phyloP scores from a whole-genome alignment of 257 asterid genomes.

The Voacanga thouarsii region DNA sequence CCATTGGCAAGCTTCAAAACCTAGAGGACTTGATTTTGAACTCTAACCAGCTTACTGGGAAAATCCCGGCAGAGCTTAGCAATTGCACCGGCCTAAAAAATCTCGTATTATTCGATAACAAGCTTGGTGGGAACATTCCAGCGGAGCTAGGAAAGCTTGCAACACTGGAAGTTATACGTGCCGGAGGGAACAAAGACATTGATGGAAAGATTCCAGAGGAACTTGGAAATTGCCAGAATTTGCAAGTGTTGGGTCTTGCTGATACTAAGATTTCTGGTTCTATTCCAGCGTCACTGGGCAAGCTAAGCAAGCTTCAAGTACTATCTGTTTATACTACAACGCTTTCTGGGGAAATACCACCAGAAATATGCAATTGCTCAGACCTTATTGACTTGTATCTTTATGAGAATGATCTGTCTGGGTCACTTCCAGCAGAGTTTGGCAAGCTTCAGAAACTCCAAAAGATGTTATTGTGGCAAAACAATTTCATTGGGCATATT shows the following conservation, averaged over 20 bases:
- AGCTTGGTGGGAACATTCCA: slow-evolving; percentile 55
- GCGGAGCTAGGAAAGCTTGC: slow-evolving; percentile 46
- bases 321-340: slow-evolving; percentile 66
- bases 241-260: slow-evolving; percentile 61
- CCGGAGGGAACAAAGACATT: slow-evolving; percentile 71
- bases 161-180: slow-evolving; percentile 43
- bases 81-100: slow-evolving; percentile 38
- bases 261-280: slow-evolving; percentile 63
- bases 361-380: slow-evolving; percentile 60
- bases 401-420: slow-evolving; percentile 60
- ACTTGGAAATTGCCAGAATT: slow-evolving; percentile 46
- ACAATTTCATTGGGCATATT: slow-evolving; percentile 48
- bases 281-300: slow-evolving; percentile 56
- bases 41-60: slow-evolving; percentile 54
- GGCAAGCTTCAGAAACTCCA: slow-evolving; percentile 69
- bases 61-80: slow-evolving; percentile 52
- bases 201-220: slow-evolving; percentile 58
- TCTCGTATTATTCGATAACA: slow-evolving; percentile 55
- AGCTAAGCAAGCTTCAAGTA: slow-evolving; percentile 45
- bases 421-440: slow-evolving; percentile 52
- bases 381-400: slow-evolving; percentile 59
- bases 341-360: slow-evolving; percentile 66
- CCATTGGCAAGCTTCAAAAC: slow-evolving; percentile 47
- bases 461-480: slow-evolving; percentile 65
- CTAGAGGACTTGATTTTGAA: slow-evolving; percentile 49